Conservation (phyloP, 2,329 filamentous ascomycete species). For the Metarhizium brunneum region DNA sequence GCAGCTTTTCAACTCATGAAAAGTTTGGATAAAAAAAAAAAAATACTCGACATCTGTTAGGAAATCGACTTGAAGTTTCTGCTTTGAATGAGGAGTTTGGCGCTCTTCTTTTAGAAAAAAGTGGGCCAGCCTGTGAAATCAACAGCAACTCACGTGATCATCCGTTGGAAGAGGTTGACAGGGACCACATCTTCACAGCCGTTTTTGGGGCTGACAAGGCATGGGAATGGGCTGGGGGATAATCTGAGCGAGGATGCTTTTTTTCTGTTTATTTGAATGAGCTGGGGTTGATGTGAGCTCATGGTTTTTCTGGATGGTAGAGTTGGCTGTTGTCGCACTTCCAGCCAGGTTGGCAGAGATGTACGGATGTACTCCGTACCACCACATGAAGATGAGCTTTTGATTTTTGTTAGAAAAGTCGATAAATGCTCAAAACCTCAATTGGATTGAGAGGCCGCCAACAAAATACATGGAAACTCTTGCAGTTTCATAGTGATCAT, state of each 20-base stretch:
- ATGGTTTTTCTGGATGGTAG: too few relatives aligned
- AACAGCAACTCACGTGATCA: conserved; percentile 10
- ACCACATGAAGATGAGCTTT: too few relatives aligned
- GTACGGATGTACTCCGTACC: too few relatives aligned
- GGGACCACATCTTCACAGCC: too few relatives aligned
- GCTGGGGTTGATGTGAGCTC: too few relatives aligned
- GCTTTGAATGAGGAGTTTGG: conserved; percentile 15
- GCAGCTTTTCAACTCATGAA: conserved; percentile 8
- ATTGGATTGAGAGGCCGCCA: neutral
- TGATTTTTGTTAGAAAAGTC: neutral
- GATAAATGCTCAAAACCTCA: neutral
- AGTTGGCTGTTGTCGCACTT: too few relatives aligned
- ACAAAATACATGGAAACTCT: neutral
- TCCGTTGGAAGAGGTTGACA: neutral
- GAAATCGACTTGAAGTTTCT: conserved; percentile 1
- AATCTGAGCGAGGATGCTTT: too few relatives aligned
- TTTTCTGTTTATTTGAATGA: too few relatives aligned
- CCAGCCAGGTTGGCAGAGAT: too few relatives aligned
- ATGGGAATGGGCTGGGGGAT: too few relatives aligned
- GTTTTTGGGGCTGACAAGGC: too few relatives aligned
- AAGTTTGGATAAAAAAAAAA: neutral
- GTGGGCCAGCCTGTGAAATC: conserved; percentile 6
- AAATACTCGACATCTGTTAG: neutral
- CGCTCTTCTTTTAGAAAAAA: conserved; percentile 10
- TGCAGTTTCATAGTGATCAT: neutral